Base-by-base conservation (phyloP, 2,329 filamentous ascomycete genomes). In the Fusarium tupiense region DNA sequence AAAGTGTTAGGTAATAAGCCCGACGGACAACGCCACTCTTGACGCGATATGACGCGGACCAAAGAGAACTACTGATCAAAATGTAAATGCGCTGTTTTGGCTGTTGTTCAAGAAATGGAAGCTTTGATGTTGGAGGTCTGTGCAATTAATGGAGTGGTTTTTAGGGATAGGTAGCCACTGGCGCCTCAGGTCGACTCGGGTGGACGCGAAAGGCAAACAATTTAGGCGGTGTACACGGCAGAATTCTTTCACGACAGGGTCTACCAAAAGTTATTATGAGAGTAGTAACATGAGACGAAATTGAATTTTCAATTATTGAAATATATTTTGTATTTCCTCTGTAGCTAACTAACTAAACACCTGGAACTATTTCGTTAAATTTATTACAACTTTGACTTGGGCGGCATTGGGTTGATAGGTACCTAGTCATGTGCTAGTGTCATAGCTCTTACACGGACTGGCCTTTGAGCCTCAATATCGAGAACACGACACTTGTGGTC, bases 201-300 rank as follows among this genome's bases (percentile, higher is more conserved):
- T 31, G 24, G 52, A 66, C 67, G 53, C 54, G 67, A 50, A 52
- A 58, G 63, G 41, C 46, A 67, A 72, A 71, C 31, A 73, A 73
- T 79, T 77, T 77, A 75, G 81, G 80, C 80, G 81, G 81, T 82
- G 71, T 73, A 60, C 43, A 26, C 26, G 67, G 71, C 61, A 71
- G 67, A 71, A 71, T 71, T 61, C 49, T 43, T 47, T 37, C n/a
- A 24, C 29, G n/a, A n/a, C 61, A 61, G 41, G 40, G 52, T 43
- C 64, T 69, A n/a, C 10, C 5, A 43, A n/a, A 24, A 43, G 41
- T 43, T 43, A 35, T 43, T 14, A 19, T 38, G 20, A 49, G 19
- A 49, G 46, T n/a, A 14, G 19, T 4, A 14, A 49, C 22, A n/a
- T 24, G 20, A 49, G 24, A 22, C 12, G 7, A 19, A 13, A n/a